These are phyloP conservation scores for Suillus luteus DNA, from an alignment of 768 basidiomycete genomes.

Conservation along the genomic window DNA sequence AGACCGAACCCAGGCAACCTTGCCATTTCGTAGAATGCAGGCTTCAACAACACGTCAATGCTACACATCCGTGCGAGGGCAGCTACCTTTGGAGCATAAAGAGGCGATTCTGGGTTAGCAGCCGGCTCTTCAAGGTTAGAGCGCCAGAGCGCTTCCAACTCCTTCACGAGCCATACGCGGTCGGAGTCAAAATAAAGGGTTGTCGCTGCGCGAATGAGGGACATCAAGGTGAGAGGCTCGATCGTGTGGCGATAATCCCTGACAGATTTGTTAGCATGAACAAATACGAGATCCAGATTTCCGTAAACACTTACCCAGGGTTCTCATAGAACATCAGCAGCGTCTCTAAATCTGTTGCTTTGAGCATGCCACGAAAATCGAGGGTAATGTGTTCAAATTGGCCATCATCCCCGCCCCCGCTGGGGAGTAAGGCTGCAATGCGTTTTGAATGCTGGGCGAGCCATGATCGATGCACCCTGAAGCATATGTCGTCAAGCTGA, in stretches of 20 bases:
- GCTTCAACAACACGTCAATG: constrained; percentile 32
- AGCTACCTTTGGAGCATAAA: constrained; percentile 33
- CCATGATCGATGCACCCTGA: constrained; percentile 37
- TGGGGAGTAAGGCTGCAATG: constrained; percentile 24
- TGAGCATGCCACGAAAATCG: background rate
- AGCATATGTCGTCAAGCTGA: constrained; percentile 34
- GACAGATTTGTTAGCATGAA: constrained; percentile 14
- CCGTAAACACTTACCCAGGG: constrained; percentile 1
- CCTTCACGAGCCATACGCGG: constrained; percentile 29
- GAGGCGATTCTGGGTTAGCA: constrained; percentile 5
- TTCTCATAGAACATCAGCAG: constrained; percentile 8
- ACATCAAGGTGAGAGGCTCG: constrained; percentile 30
- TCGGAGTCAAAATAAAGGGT: constrained; percentile 34
- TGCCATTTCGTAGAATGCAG: constrained; percentile 42
- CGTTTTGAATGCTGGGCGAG: constrained; percentile 25
- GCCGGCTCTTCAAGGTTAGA: constrained; percentile 21
- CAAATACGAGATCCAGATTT: background rate
- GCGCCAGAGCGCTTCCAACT: constrained; percentile 35
- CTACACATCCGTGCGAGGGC: constrained; percentile 32
- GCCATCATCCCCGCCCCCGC: background rate
- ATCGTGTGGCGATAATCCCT: constrained; percentile 28
- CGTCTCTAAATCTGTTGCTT: constrained; percentile 3
- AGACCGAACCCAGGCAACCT: constrained; percentile 6
- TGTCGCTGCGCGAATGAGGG: constrained; percentile 39
- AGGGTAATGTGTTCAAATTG: background rate